Evolutionary conservation across 495 filamentous ascomycete genomes (phyloP), one percentile per base, ranked within the genome.

Genomic region (Saxophila tyrrhenica): DNA sequence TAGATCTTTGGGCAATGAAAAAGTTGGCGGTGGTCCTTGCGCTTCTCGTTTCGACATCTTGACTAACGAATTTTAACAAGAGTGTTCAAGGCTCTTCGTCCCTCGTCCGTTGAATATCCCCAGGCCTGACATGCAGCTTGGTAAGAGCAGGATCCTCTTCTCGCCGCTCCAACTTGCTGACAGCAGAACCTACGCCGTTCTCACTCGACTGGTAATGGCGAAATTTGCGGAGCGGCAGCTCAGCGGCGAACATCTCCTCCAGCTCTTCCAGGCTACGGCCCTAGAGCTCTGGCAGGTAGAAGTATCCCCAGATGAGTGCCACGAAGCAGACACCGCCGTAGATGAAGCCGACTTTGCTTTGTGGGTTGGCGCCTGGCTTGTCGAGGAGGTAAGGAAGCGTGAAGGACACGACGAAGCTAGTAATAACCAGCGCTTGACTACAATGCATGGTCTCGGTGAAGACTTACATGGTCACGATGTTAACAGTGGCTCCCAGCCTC

Each of bases 401-500:
- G 24, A 48, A 48, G 3, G 45, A 23, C 8, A 48, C 45, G 21
- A 48, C 45, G 21, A 48, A 48, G 45, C 45, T 48, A 25, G 3
- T 35, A 5, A 7, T 13, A 35, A 5, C 13, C 7, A 35, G 5
- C 13, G 13, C 7, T 13, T 35, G 29, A 35, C 29, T n/a, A n/a
- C n/a, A n/a, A n/a, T n/a, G n/a, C n/a, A n/a, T n/a, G n/a, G n/a
- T n/a, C n/a, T n/a, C n/a, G n/a, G n/a, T 21, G 19, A 45, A 11
- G 45, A 48, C 45, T 25, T 48, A 48, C 45, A 48, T 48, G 20
- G 45, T 48, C 11, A 48, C 24, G 19, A 48, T 25, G 45, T 48
- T 48, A 9, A 25, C 24, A 16, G 24, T 25, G 10, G 45, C 45
- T 48, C 21, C 20, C 9, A 48, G 20, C 3, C 45, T 3, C 3